phyloP scores from a whole-genome alignment of 257 asterid species.

The Rubia yunnanensis region DNA sequence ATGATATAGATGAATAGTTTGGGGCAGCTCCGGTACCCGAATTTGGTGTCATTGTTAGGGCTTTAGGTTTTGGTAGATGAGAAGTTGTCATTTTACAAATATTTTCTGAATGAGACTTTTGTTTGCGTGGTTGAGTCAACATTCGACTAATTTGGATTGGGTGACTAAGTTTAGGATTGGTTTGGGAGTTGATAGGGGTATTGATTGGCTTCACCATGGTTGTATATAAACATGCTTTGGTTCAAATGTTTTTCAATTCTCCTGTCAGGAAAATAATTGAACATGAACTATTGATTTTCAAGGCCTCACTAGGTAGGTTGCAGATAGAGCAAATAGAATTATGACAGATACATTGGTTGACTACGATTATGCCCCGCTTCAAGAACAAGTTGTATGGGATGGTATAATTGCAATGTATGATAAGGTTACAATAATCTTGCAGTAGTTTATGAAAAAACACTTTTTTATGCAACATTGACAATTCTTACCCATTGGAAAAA shows the following conservation, averaged over 20 bases:
- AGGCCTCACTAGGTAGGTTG: slow-evolving; percentile 72
- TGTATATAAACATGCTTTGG: too few relatives aligned
- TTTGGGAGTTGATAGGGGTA: slow-evolving; percentile 77
- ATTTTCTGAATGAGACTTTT: slow-evolving; percentile 74
- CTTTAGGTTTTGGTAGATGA: slow-evolving; percentile 77
- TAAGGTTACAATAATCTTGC: slow-evolving; percentile 51
- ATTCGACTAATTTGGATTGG: slow-evolving; percentile 60
- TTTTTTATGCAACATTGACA: too few relatives aligned
- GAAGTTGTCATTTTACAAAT: slow-evolving; percentile 79
- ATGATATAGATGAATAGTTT: slow-evolving; percentile 77
- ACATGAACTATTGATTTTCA: slow-evolving; percentile 18
- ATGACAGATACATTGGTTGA: slow-evolving; percentile 95
- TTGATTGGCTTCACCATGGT: slow-evolving; percentile 97
- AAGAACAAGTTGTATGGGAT: slow-evolving; percentile 94
- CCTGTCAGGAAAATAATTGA: not conserved
- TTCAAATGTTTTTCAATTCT: not conserved
- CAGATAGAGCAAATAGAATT: slow-evolving; percentile 76
- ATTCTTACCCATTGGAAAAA: too few relatives aligned
- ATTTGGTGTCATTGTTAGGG: slow-evolving; percentile 82
- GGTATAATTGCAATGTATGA: slow-evolving; percentile 99
- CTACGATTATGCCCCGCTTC: slow-evolving; percentile 93
- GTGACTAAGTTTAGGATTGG: slow-evolving; percentile 66
- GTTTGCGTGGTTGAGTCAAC: slow-evolving; percentile 34
- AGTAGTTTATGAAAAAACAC: not conserved
- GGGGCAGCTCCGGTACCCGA: slow-evolving; percentile 91